Conservation (phyloP, 345 rosid genomes). For the Sapria himalayana region DNA sequence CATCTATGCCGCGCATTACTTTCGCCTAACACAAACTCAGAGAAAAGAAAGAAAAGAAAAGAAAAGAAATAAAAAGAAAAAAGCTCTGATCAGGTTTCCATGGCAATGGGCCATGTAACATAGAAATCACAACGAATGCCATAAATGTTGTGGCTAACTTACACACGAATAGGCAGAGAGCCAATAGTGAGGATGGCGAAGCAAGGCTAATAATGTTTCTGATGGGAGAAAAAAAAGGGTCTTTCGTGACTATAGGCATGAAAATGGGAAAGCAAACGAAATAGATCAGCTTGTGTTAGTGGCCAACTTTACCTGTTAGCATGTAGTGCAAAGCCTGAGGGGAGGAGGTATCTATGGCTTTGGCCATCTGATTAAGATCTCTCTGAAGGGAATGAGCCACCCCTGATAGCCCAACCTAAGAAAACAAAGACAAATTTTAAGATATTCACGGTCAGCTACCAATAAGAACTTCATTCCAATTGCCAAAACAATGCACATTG, state of each 20-base stretch:
- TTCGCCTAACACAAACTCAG: constrained; percentile 26
- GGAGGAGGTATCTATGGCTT: constrained; percentile 73
- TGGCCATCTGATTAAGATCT: constrained; percentile 74
- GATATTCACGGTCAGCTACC: too few relatives aligned
- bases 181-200: constrained; percentile 90
- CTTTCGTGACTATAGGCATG: not conserved
- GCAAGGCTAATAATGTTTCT: constrained; percentile 79
- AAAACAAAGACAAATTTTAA: not conserved
- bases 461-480: not conserved
- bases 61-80: not conserved
- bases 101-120: not conserved
- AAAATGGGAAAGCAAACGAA: not conserved
- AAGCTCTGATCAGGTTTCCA: not conserved
- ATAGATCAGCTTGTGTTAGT: not conserved
- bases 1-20: constrained; percentile 48
- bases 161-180: constrained; percentile 85
- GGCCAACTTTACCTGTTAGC: constrained; percentile 46
- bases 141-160: constrained; percentile 15
- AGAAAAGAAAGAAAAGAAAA: not conserved
- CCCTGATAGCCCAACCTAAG: constrained; percentile 74
- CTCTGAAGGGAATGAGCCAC: constrained; percentile 57
- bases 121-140: not conserved
- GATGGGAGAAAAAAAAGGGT: constrained; percentile 13
- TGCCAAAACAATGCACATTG: not conserved
- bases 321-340: constrained; percentile 60